Percentiles rank a stretch among this genome's conserved stretches.
Conservation (phyloP, 257 asterid genomes). For the Penstemon eatonii region DNA sequence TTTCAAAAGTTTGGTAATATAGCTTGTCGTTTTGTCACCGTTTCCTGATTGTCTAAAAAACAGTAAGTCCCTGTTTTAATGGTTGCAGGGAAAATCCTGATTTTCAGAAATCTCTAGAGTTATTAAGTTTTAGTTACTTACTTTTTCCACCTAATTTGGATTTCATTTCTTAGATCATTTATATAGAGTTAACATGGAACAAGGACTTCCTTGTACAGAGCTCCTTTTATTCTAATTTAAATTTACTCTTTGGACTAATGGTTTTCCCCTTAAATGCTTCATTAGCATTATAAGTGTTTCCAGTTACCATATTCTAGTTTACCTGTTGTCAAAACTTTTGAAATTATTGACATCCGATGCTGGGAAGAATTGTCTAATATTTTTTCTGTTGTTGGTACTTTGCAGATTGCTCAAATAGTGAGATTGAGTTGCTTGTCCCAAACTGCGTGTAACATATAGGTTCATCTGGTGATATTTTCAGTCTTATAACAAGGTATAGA, state of each 20-base stretch:
- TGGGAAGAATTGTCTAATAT: too few relatives aligned
- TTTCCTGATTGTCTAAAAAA: neutral
- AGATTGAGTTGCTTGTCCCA: neutral
- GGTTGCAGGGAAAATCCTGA: neutral
- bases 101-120: neutral
- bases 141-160: constrained; percentile 10
- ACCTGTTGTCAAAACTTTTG: neutral
- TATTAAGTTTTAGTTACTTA: constrained; percentile 14
- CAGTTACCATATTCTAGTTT: neutral
- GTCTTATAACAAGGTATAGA: neutral
- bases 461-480: neutral
- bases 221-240: constrained; percentile 15
- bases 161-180: constrained; percentile 1
- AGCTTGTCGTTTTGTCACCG: constrained; percentile 21
- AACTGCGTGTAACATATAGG: neutral
- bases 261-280: neutral
- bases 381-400: neutral
- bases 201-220: constrained; percentile 1
- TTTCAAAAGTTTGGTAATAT: constrained; percentile 25
- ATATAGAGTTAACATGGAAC: neutral
- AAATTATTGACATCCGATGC: neutral
- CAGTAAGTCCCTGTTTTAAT: too few relatives aligned
- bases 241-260: constrained; percentile 2
- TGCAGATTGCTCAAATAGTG: neutral
- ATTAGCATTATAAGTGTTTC: constrained; percentile 1